A percentile compares a stretch with the other conserved stretches of the same genome.
phyloP scores from a whole-genome alignment of 495 filamentous ascomycete species.

The Aspergillus ellipticus region DNA sequence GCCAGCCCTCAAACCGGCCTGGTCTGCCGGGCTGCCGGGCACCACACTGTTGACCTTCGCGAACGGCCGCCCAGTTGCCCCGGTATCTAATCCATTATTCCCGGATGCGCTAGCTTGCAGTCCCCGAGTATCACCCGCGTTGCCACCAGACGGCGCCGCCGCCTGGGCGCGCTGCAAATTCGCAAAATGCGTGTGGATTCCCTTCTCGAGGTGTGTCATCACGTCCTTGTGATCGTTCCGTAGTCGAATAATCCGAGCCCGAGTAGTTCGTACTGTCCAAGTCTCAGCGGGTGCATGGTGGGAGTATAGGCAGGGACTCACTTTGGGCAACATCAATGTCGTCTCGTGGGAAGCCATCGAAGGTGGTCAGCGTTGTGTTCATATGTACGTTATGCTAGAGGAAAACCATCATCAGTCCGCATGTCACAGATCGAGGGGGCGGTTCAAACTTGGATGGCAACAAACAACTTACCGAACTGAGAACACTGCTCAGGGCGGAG shows the following conservation, averaged over 20 bases:
- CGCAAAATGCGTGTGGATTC: conserved; percentile 70
- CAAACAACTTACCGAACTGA: conserved; percentile 69
- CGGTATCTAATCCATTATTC: conserved; percentile 22
- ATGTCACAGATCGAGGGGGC: neutral
- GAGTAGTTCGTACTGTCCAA: conserved; percentile 75
- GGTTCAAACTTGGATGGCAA: neutral
- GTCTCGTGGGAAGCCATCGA: conserved; percentile 87
- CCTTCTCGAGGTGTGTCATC: conserved; percentile 76
- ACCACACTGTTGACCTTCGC: conserved; percentile 87
- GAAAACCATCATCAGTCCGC: conserved; percentile 13
- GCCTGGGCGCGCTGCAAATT: conserved; percentile 30
- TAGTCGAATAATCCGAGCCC: conserved; percentile 82
- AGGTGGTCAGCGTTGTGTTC: conserved; percentile 82
- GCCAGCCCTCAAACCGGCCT: conserved; percentile 78
- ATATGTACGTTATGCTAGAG: conserved; percentile 85
- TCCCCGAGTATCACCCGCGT: conserved; percentile 23
- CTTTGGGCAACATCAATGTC: conserved; percentile 96
- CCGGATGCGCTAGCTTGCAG: conserved; percentile 17
- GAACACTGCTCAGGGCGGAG: conserved; percentile 74
- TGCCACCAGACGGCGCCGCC: conserved; percentile 21
- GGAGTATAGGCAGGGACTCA: conserved; percentile 38
- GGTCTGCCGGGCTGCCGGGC: conserved; percentile 71
- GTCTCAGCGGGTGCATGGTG: conserved; percentile 6
- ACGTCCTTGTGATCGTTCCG: conserved; percentile 91
- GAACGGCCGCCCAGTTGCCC: conserved; percentile 64